Evolutionary conservation across 805 yeast species (phyloP).

Genomic region (Candida awuae): DNA sequence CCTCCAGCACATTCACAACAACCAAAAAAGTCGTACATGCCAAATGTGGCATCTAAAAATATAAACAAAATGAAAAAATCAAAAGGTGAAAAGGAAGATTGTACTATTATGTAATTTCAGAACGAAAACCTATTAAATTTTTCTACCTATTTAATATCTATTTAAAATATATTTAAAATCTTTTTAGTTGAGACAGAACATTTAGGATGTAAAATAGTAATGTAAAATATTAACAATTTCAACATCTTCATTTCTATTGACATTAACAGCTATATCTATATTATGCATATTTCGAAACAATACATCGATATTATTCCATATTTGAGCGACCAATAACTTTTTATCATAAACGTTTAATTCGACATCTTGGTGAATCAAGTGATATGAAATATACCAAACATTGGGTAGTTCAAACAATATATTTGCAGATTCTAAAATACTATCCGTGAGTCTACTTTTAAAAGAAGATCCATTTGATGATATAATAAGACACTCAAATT

Average conservation of each 20-base stretch:
- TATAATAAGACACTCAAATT: background rate
- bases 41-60: constrained; percentile 8
- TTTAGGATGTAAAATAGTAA: constrained; percentile 9
- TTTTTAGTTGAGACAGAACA: background rate
- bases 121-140: background rate
- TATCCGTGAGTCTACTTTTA: background rate
- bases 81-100: constrained; percentile 20
- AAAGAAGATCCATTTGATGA: background rate
- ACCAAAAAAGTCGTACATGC: constrained; percentile 5
- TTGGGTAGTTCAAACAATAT: constrained; percentile 7
- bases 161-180: background rate
- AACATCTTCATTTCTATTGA: background rate
- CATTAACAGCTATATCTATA: constrained; percentile 8
- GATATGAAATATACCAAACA: constrained; percentile 7
- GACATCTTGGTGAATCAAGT: background rate
- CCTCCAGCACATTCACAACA: background rate
- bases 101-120: constrained; percentile 26
- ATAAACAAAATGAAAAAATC: constrained; percentile 12
- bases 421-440: constrained; percentile 2
- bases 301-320: constrained; percentile 3
- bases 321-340: background rate
- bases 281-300: constrained; percentile 8
- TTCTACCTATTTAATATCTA: background rate
- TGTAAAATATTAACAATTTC: constrained; percentile 9
- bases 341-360: background rate